Base-by-base conservation (phyloP, 164 flowering plant genomes). In the Stephania japonica region DNA sequence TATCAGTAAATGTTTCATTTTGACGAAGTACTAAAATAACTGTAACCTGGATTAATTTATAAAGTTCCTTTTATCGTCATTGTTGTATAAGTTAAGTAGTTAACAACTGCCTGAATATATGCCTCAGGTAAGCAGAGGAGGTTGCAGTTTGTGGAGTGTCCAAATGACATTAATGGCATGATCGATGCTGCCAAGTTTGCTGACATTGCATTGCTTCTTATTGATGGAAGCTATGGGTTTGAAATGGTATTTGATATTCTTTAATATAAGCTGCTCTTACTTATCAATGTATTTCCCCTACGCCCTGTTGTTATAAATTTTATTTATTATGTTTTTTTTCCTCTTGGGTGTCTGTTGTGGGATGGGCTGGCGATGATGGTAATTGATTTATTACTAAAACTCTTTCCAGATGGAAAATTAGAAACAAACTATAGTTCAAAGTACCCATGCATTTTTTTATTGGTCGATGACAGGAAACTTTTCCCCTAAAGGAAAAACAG, bases 131-230 rank as follows among this genome's bases (percentile, higher is more conserved):
- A 95, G 82, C 81, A 88, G 78, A 86, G 98, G 84, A 81, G 98
- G 59, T 59, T 93, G 11, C 97, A 91, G 82, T 88, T 95, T 89
- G 91, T 95, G 72, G 99, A 90, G 81, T 95, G 99, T 82, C 98
- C 99, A 27, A 95, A 91, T 83, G 99, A 95, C 75, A 88, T 95
- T 38, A 95, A 89, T 82, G 97, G 97, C 73, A 93, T 95, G 99
- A 84, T 93, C 76, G 99, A 95, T 85, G 90, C 90, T 24, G 97
- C 98, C 70, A 95, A 95, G 79, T 85, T 80, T 83, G 97, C 99
- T 72, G 98, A 95, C 85, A 68, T 90, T 25, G 97, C 92, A 8
- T 78, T 95, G 78, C 91, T 95, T 68, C 94, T 95, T 18, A 86
- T 91, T 49, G 96, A 95, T 84, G 99, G 98, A 78, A 89, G 98